Percentiles rank a stretch among this genome's conserved stretches.
Conservation (phyloP, 129 eudicot genomes). For the Helianthus annuus region HanXRQr2.0-SUNRISE NC_035437.2:5172970-5173469, state of each 20-base stretch:
- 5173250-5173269: slow-evolving; percentile 16
- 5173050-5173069: not conserved
- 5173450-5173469: too few species aligned
- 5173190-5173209: too few species aligned
- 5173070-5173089: slow-evolving; percentile 22
- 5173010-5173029: slow-evolving; percentile 16
- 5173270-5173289: slow-evolving; percentile 12
- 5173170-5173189: not conserved
- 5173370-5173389: too few species aligned
- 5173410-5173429: too few species aligned
- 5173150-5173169: not conserved
- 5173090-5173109: slow-evolving; percentile 17
- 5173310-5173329: not conserved
- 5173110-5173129: slow-evolving; percentile 19
- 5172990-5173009: slow-evolving; percentile 8
- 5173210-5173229: too few species aligned
- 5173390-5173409: too few species aligned
- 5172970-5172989: slow-evolving; percentile 26
- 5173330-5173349: too few species aligned
- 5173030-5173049: not conserved
- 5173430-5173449: too few species aligned
- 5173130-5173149: not conserved
- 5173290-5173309: slow-evolving; percentile 7
- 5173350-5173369: too few species aligned
- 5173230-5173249: not conserved